phyloP scores from a whole-genome alignment of 176 grass and related monocot species.

The Rhynchospora tenuis region DNA sequence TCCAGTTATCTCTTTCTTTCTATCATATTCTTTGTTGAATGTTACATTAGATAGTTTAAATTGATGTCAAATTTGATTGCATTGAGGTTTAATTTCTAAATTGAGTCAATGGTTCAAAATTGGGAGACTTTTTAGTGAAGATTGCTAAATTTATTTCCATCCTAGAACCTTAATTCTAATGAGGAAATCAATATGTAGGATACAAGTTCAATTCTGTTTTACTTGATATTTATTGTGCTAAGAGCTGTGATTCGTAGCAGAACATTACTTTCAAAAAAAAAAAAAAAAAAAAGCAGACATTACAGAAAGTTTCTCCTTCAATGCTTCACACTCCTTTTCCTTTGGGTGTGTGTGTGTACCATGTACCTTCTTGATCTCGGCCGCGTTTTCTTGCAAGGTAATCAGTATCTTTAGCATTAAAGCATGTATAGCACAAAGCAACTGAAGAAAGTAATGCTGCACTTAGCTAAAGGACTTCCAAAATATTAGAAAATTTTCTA shows the following conservation, averaged over 20 bases:
- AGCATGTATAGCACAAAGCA: not conserved
- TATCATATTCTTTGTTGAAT: not conserved
- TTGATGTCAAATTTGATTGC: not conserved
- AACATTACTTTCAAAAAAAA: no score
- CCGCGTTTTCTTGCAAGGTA: no score
- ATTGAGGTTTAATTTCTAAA: not conserved
- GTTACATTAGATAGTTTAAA: not conserved
- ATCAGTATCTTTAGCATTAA: not conserved
- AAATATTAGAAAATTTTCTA: not conserved
- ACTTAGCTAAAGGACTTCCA: not conserved
- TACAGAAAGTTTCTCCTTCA: not conserved
- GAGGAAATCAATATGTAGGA: not conserved
- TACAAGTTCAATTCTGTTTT: not conserved
- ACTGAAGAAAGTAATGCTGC: not conserved
- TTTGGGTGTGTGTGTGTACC: not conserved
- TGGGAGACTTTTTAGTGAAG: not conserved
- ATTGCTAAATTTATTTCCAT: not conserved
- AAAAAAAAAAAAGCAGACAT: no score
- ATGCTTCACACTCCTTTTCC: not conserved
- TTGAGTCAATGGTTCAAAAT: not conserved
- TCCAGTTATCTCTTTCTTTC: slow-evolving; percentile 7
- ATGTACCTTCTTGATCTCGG: not conserved
- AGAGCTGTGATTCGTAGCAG: not conserved
- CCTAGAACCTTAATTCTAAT: not conserved
- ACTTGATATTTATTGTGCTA: not conserved